phyloP scores from a whole-genome alignment of 495 filamentous ascomycete species.

The Talaromyces trachyspermus region DNA sequence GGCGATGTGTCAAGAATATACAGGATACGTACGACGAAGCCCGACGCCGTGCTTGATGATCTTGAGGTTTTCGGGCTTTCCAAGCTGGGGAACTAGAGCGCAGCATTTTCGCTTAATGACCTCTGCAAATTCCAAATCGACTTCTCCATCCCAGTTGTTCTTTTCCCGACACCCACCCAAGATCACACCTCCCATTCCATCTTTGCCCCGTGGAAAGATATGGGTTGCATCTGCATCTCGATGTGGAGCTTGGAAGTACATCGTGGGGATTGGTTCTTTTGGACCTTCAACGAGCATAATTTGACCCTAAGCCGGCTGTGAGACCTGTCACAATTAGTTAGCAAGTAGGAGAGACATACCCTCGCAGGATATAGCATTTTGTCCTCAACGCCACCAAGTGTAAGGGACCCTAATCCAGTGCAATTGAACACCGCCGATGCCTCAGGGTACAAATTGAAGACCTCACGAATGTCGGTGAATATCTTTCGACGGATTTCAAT shows the following conservation, averaged over 20 bases:
- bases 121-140: constrained; percentile 7
- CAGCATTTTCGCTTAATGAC: constrained; percentile 6
- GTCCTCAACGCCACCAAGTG: constrained; percentile 14
- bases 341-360: constrained; percentile 1
- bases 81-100: constrained; percentile 5
- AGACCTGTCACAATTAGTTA: neutral
- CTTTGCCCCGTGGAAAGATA: constrained; percentile 3
- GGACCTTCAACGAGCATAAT: constrained; percentile 10
- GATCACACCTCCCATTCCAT: constrained; percentile 5
- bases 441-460: neutral
- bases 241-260: constrained; percentile 5
- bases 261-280: constrained; percentile 6
- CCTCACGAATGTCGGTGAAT: constrained; percentile 1
- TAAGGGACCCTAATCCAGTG: constrained; percentile 9
- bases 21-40: constrained; percentile 6
- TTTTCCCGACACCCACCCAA: constrained; percentile 5
- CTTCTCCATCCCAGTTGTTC: constrained; percentile 2
- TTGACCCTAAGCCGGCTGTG: constrained; percentile 11
- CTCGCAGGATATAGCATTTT: constrained; percentile 4
- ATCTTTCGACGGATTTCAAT: constrained; percentile 6
- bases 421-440: constrained; percentile 13
- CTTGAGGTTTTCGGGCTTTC: constrained; percentile 5
- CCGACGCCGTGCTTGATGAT: constrained; percentile 4
- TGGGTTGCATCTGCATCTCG: constrained; percentile 6
- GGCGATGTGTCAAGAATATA: neutral